phyloP scores from a whole-genome alignment of 2,329 filamentous ascomycete species.

The Neoarthrinium moseri region DNA sequence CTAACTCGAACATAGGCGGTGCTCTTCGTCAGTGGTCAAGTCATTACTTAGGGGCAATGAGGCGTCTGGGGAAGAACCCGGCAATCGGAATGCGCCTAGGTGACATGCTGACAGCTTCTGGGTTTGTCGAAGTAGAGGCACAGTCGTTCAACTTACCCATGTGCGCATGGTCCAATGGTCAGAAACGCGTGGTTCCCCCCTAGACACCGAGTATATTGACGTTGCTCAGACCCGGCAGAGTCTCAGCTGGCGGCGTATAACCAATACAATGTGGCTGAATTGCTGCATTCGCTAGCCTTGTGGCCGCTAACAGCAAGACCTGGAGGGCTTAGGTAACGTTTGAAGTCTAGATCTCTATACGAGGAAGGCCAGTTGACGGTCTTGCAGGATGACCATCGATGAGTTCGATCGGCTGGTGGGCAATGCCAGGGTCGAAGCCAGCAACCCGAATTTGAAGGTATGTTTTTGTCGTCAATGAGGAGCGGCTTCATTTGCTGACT shows the following conservation, averaged over 20 bases:
- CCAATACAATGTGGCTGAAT: constrained; percentile 50
- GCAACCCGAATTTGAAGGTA: constrained; percentile 3
- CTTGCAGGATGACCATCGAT: constrained; percentile 5
- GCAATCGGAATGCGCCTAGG: constrained; percentile 61
- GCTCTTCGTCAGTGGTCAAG: constrained; percentile 68
- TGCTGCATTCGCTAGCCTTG: constrained; percentile 54
- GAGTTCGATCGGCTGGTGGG: neutral
- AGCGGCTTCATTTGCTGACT: too few relatives aligned
- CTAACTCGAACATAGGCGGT: constrained; percentile 43
- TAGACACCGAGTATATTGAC: neutral
- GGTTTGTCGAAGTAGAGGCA: constrained; percentile 67
- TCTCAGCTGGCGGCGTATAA: constrained; percentile 54
- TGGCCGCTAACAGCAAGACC: constrained; percentile 55
- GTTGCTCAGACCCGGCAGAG: constrained; percentile 44
- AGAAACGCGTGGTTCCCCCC: constrained; percentile 18
- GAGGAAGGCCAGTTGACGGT: neutral
- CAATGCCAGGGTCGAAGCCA: constrained; percentile 3
- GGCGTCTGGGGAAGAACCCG: constrained; percentile 63
- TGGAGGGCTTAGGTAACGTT: constrained; percentile 25
- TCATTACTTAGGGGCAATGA: constrained; percentile 58
- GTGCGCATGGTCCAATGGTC: constrained; percentile 69
- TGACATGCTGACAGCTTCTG: constrained; percentile 57
- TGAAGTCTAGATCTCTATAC: neutral
- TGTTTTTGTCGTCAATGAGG: neutral
- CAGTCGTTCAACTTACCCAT: constrained; percentile 64